A percentile compares a stretch with the other conserved stretches of the same genome.
Evolutionary conservation across 768 basidiomycete genomes (phyloP).

Genomic region (Kwoniella botswanensis): DNA sequence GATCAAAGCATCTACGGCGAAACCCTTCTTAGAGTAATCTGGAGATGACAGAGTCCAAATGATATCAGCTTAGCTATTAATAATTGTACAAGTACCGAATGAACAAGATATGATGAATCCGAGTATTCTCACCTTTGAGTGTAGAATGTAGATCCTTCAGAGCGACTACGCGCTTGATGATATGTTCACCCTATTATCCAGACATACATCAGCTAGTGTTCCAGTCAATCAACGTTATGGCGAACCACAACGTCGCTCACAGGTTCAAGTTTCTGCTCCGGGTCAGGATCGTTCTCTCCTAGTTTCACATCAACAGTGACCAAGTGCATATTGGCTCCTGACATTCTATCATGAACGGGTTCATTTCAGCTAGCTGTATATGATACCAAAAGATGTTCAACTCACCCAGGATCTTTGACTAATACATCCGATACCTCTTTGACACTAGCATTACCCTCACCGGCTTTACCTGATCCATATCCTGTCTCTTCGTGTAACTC

Average conservation of each 20-base stretch:
- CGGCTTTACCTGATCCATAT: slow-evolving; percentile 59
- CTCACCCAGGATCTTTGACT: slow-evolving; percentile 54
- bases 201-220: slow-evolving; percentile 13
- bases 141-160: slow-evolving; percentile 68
- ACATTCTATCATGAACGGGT: slow-evolving; percentile 70
- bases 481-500: slow-evolving; percentile 95
- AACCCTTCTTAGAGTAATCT: slow-evolving; percentile 61
- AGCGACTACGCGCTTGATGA: slow-evolving; percentile 73
- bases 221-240: neutral
- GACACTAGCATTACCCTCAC: slow-evolving; percentile 62
- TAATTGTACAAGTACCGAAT: too few relatives aligned
- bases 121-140: slow-evolving; percentile 66
- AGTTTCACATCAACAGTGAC: slow-evolving; percentile 70
- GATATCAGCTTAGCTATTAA: slow-evolving; percentile 10
- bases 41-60: neutral
- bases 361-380: neutral
- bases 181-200: slow-evolving; percentile 72
- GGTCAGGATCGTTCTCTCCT: slow-evolving; percentile 62
- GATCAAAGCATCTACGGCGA: slow-evolving; percentile 74
- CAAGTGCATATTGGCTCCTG: slow-evolving; percentile 89
- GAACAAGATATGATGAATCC: too few relatives aligned
- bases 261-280: slow-evolving; percentile 73
- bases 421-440: slow-evolving; percentile 48
- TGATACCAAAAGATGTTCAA: neutral
- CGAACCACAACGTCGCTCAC: neutral